phyloP scores from a whole-genome alignment of 75 land plant genomes.

The Cryptomeria japonica region DNA sequence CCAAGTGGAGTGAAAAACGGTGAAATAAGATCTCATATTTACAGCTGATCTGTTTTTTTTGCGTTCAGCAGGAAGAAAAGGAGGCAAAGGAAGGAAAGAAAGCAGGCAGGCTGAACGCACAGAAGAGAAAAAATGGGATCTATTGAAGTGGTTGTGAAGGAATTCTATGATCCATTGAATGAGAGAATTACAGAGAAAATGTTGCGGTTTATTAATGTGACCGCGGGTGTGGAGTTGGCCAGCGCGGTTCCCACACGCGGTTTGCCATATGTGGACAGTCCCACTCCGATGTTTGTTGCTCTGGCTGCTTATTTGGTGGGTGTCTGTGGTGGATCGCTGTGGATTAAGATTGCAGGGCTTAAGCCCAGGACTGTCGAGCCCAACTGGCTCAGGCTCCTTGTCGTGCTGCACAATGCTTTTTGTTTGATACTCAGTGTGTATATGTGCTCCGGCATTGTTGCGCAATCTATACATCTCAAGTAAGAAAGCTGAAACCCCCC shows the following conservation, averaged over 20 bases:
- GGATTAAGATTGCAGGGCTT: conserved; percentile 19
- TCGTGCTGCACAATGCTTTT: conserved; percentile 34
- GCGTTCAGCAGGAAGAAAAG: not conserved
- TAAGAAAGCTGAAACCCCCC: conserved; percentile 2
- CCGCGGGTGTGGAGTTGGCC: conserved; percentile 20
- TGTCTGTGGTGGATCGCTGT: conserved; percentile 21
- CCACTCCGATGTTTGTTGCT: conserved; percentile 33
- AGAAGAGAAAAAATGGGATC: not conserved
- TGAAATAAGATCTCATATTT: not conserved
- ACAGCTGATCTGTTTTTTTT: not conserved
- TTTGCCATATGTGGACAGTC: conserved; percentile 29
- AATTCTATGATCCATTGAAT: conserved; percentile 10
- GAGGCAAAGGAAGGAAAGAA: not conserved
- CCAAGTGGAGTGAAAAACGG: not conserved
- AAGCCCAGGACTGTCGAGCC: conserved; percentile 37
- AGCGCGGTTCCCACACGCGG: conserved; percentile 25
- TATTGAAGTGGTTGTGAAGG: not conserved
- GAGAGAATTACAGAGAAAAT: conserved; percentile 13
- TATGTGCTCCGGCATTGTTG: conserved; percentile 33
- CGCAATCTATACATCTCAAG: conserved; percentile 1
- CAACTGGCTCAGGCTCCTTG: conserved; percentile 16
- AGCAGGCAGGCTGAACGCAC: not conserved
- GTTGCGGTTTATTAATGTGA: conserved; percentile 8
- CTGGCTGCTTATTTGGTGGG: conserved; percentile 17
- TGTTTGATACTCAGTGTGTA: conserved; percentile 39